A percentile compares a stretch with the other conserved stretches of the same genome.
These are phyloP conservation scores for Pythium pyrilobum DNA, from an alignment of 352 stramenopile genomes.

Conservation along the genomic window DNA sequence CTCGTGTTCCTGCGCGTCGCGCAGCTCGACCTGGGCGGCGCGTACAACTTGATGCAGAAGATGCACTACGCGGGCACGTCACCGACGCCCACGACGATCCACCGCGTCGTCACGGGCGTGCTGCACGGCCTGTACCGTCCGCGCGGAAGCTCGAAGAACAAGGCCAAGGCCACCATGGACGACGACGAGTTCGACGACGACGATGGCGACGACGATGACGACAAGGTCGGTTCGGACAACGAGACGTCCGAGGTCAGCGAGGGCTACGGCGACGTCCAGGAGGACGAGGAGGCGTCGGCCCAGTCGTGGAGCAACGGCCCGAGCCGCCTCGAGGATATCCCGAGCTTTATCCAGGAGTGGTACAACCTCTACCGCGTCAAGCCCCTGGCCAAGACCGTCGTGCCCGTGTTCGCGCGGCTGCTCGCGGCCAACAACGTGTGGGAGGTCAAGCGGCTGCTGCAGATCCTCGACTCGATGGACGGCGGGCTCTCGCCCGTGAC, in stretches of 20 bases:
- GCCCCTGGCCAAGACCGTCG: constrained; percentile 65
- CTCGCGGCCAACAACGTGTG: constrained; percentile 40
- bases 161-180: constrained; percentile 6
- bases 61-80: constrained; percentile 75
- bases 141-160: constrained; percentile 8
- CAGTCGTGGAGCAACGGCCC: constrained; percentile 27
- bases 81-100: constrained; percentile 59
- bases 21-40: constrained; percentile 37
- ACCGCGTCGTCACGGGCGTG: constrained; percentile 60
- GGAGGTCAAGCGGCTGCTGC: constrained; percentile 65
- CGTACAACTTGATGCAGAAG: constrained; percentile 64
- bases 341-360: constrained; percentile 81
- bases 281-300: neutral
- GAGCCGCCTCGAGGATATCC: constrained; percentile 48
- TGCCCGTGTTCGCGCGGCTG: constrained; percentile 60
- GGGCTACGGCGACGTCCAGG: neutral
- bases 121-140: constrained; percentile 35
- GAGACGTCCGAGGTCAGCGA: neutral
- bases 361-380: constrained; percentile 76
- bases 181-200: constrained; percentile 32
- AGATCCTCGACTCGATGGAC: constrained; percentile 76
- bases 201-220: constrained; percentile 12
- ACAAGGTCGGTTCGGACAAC: constrained; percentile 23
- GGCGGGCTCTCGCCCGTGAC: constrained; percentile 54
- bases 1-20: constrained; percentile 62